These are phyloP conservation scores for Bryoglossum gracile DNA, from an alignment of 495 filamentous ascomycete species.

Conservation along the genomic window DNA sequence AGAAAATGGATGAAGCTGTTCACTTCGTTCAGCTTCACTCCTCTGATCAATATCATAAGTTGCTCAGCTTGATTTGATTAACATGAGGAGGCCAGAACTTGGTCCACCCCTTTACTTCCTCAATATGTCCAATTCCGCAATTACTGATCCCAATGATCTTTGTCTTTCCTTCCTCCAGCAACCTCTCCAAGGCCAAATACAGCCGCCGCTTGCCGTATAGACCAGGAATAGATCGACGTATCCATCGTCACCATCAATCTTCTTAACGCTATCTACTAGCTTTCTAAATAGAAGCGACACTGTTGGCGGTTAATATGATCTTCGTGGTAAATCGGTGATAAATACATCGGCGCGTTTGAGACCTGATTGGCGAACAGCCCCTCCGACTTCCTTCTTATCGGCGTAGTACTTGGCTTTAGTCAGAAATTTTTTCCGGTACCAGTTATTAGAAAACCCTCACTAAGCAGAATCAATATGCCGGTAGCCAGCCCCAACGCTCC, in stretches of 20 bases:
- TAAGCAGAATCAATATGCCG: constrained; percentile 50
- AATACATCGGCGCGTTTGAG: constrained; percentile 73
- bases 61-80: constrained; percentile 53
- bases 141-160: constrained; percentile 62
- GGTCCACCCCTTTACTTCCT: constrained; percentile 32
- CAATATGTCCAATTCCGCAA: constrained; percentile 40
- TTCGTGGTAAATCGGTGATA: constrained; percentile 43
- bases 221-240: constrained; percentile 74
- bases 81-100: constrained; percentile 40
- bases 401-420: constrained; percentile 31
- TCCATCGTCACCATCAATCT: constrained; percentile 43
- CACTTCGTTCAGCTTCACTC: too few relatives aligned
- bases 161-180: constrained; percentile 49
- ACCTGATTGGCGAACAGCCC: constrained; percentile 53
- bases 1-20: constrained; percentile 34
- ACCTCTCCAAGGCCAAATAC: constrained; percentile 42
- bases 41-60: too few relatives aligned
- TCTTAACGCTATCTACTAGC: constrained; percentile 38
- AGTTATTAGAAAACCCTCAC: constrained; percentile 26
- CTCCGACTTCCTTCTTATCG: constrained; percentile 50
- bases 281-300: constrained; percentile 41
- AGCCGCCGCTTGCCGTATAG: constrained; percentile 32
- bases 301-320: constrained; percentile 9
- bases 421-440: neutral
- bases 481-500: constrained; percentile 54